Evolutionary conservation across 257 asterid genomes (phyloP).

Genomic region (Solanum lycopersicoides): DNA sequence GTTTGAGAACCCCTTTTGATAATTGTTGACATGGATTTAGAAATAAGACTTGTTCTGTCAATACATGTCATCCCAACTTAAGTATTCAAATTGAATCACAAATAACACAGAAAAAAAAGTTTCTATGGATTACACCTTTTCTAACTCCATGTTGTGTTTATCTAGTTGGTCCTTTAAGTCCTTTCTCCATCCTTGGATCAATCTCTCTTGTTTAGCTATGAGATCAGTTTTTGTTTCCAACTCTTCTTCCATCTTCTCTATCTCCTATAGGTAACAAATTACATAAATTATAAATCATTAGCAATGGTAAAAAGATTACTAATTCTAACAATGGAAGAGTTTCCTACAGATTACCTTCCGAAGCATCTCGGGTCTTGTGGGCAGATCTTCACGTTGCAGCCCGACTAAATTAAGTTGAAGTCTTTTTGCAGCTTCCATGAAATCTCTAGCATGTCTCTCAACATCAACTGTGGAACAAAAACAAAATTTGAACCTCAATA

Average conservation of each 20-base stretch:
- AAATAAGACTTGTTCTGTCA: not conserved
- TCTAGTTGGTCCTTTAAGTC: slow-evolving; percentile 63
- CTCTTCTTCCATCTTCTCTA: slow-evolving; percentile 77
- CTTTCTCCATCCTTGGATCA: slow-evolving; percentile 59
- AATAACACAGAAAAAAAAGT: not conserved
- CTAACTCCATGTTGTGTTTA: slow-evolving; percentile 74
- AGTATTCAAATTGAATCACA: not conserved
- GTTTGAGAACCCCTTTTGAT: not conserved
- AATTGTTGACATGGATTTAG: not conserved
- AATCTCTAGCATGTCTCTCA: slow-evolving; percentile 91
- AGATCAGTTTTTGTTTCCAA: slow-evolving; percentile 52
- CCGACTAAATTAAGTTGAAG: slow-evolving; percentile 79
- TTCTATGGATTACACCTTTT: slow-evolving; percentile 31
- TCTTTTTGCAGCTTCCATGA: slow-evolving; percentile 91
- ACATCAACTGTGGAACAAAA: slow-evolving; percentile 59
- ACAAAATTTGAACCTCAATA: not conserved
- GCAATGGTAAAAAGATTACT: not conserved
- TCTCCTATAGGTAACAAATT: slow-evolving; percentile 36
- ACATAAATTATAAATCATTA: not conserved
- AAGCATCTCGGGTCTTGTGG: slow-evolving; percentile 57
- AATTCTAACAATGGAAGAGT: not conserved
- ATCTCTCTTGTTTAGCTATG: slow-evolving; percentile 49
- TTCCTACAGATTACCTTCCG: slow-evolving; percentile 34
- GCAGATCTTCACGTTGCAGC: slow-evolving; percentile 80
- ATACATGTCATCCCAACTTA: not conserved